Base-by-base conservation (phyloP, 768 basidiomycete genomes). In the Termitomyces sp. region DNA sequence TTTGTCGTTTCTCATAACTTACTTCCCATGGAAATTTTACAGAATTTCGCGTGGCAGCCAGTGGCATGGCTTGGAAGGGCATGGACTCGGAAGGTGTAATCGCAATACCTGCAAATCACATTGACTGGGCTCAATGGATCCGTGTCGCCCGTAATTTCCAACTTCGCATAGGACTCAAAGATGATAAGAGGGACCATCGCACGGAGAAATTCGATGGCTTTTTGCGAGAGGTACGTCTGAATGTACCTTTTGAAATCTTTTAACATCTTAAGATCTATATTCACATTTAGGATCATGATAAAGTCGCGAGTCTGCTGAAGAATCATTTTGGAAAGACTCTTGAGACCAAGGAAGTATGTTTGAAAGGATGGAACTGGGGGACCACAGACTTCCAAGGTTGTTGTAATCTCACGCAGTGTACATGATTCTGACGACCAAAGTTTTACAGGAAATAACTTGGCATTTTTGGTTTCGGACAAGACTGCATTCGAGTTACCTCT, bases 321-420 rank as follows among this genome's bases (percentile, higher is more conserved):
- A 91, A 91, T 63, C 86, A 94, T 74, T 98, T 94, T 76, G 85
- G 83, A 47, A 79, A 96, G 60, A 85, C 90, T 3, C 79, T 98
- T 29, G 97, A 98, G 71, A 83, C 82, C 5, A 88, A 87, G 72
- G 97, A 99, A 65, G 81, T 87, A 17, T 88, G 92, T 12, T 85
- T 96, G 72, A 95, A 92, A 71, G 97, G 97, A 0, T 98, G 94
- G 94, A 98, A 99, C 72, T 98, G 97, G 97, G 97, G 97, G 5
- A 84, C 89, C 36, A 92, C 93, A 2, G 94, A 96, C 69, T 92
- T 98, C 64, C 91, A 93, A 83, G 93, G 96, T 93, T 40, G 17
- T 59, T 56, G 48, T 31, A 63, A 67, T 42, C 49, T 14, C 38
- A 46, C 17, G 42, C n/a, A 32, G 49, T 10, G 20, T 51, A 51